Conservation (phyloP, 495 filamentous ascomycete species). For the Talaromyces trachyspermus region DNA sequence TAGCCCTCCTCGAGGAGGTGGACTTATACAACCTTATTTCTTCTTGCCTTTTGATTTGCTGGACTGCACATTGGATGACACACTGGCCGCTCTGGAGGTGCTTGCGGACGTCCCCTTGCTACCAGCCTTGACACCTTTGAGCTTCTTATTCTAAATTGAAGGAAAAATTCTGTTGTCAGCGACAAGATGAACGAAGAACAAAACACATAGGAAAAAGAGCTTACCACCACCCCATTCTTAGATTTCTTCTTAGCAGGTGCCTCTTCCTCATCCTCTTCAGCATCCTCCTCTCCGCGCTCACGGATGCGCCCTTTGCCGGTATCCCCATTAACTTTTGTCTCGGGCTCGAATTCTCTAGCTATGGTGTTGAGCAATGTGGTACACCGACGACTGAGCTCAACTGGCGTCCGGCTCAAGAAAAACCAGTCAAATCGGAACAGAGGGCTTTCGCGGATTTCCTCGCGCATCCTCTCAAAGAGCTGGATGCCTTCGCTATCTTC, state of each 20-base stretch:
- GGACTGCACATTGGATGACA: constrained; percentile 41
- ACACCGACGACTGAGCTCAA: constrained; percentile 86
- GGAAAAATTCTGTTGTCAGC: no score
- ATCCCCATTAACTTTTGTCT: constrained; percentile 52
- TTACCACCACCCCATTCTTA: constrained; percentile 66
- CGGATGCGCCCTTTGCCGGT: constrained; percentile 64
- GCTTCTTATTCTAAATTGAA: constrained; percentile 48
- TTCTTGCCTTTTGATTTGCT: constrained; percentile 44
- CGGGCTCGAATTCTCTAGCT: constrained; percentile 80
- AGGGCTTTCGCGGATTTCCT: constrained; percentile 88
- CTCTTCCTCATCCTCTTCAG: constrained; percentile 65
- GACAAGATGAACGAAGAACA: no score
- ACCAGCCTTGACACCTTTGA: constrained; percentile 49
- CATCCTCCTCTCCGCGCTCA: constrained; percentile 68
- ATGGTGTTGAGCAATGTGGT: constrained; percentile 92
- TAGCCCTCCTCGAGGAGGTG: no score
- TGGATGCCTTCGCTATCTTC: constrained; percentile 64
- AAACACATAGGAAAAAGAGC: constrained; percentile 11
- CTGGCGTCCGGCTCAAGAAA: constrained; percentile 87
- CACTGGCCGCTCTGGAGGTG: constrained; percentile 52
- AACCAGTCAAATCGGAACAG: constrained; percentile 99
- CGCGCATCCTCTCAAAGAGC: constrained; percentile 80
- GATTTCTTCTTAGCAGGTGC: constrained; percentile 87
- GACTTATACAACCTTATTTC: constrained; percentile 32
- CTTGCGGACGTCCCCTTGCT: constrained; percentile 44